phyloP scores from a whole-genome alignment of 495 filamentous ascomycete species.

The Friedmanniomyces simplex region DNA sequence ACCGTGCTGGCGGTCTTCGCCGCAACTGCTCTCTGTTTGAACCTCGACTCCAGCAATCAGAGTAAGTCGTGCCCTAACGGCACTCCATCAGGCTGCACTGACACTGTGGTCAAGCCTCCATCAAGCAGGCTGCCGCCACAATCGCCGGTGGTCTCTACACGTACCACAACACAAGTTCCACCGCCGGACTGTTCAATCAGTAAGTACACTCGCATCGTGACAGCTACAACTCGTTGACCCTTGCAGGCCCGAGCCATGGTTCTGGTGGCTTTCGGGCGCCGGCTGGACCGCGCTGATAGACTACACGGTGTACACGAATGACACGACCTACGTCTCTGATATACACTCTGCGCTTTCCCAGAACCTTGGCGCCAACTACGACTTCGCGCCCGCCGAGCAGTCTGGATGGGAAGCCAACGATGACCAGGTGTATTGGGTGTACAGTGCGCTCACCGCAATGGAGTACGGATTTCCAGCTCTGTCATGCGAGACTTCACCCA shows the following conservation, averaged over 20 bases:
- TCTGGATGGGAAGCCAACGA: conserved; percentile 7
- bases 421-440: conserved; percentile 7
- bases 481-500: neutral
- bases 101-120: neutral
- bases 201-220: neutral
- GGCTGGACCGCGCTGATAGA: conserved; percentile 4
- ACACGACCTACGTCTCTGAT: conserved; percentile 2
- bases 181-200: neutral
- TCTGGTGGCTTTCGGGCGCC: conserved; percentile 5
- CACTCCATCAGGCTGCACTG: no score
- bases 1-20: neutral
- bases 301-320: conserved; percentile 6
- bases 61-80: neutral
- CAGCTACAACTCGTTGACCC: neutral
- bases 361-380: conserved; percentile 1
- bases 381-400: conserved; percentile 2
- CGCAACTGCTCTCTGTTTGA: neutral
- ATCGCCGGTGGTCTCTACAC: neutral
- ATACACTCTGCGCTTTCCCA: neutral
- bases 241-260: conserved; percentile 1
- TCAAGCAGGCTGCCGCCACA: neutral
- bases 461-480: conserved; percentile 3
- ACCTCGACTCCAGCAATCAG: neutral
- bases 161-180: neutral
- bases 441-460: conserved; percentile 1